Evolutionary conservation across 2,329 filamentous ascomycete species (phyloP), one percentile per base, ranked within the genome.

Genomic region (Clarireedia hainanense): DNA sequence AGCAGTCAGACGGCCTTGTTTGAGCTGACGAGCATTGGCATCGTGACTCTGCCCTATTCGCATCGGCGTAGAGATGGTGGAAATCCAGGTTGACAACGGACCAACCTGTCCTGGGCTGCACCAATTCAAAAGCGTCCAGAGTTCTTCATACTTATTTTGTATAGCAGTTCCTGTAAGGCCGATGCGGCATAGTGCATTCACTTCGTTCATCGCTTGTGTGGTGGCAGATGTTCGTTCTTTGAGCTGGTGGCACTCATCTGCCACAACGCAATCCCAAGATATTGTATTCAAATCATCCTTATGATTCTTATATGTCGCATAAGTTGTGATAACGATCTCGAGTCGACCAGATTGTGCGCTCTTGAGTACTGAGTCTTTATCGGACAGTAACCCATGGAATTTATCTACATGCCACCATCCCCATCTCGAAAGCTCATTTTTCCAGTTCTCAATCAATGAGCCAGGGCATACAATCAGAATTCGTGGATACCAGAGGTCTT

Each of bases 71-170:
- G 85, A 85, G 57, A 99, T 89, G 39, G 80, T 83, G 20, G 80
- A 76, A 65, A 84, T 86, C 94, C 94, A 99, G 43, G 88, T 87
- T 5, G 80, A 74, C 9, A 88, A 72, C 0, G 83, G 80, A 0
- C 84, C 83, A 60, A 87, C 79, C 47, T 78, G 73, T 0, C 91
- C 92, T 0, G 94, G 94, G 63, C 95, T 94, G 0, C 91, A 91
- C 94, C 94, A 99, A 68, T 99, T 95, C 2, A 99, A 76, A 0
- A 99, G 76, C 0, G 91, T 95, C 92, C 92, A 99, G 0, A 99
- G 78, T 70, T 99, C 94, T 68, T 96, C 90, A 69, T 99, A 99
- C 62, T 89, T 94, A 71, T 99, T 99, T 68, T 99, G 94, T 46
- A 99, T 96, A 0, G 92, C 92, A 0, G 94, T 99, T 2, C 94